Percentiles rank a stretch among this genome's conserved stretches.
These are phyloP conservation scores for Penicillium sp. DNA, from an alignment of 2,329 filamentous ascomycete genomes.

Conservation along the genomic window DNA sequence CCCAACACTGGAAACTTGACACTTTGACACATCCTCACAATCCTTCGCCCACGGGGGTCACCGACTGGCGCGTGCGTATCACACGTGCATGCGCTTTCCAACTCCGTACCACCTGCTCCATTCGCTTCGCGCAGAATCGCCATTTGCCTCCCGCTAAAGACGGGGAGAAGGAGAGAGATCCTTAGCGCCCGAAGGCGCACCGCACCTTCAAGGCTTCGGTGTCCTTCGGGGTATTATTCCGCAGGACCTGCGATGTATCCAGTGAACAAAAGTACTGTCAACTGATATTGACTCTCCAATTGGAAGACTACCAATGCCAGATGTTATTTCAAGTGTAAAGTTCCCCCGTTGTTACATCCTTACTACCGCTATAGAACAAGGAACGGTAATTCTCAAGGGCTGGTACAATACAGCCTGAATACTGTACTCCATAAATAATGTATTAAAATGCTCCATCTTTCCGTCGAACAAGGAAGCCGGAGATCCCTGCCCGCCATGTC, in stretches of 20 bases:
- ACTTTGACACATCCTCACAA: background rate
- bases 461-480: conserved; percentile 16
- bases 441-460: background rate
- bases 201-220: background rate
- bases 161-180: background rate
- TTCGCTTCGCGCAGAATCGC: background rate
- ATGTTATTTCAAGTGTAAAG: background rate
- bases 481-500: conserved; percentile 24
- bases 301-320: background rate
- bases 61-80: conserved; percentile 16
- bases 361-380: background rate
- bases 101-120: background rate
- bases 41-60: conserved; percentile 8
- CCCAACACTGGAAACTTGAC: background rate
- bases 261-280: conserved; percentile 3
- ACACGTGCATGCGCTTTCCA: conserved; percentile 12
- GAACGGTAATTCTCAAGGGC: background rate
- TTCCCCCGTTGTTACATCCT: background rate
- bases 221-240: background rate
- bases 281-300: background rate
- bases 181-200: background rate
- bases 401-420: background rate
- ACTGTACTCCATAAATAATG: background rate
- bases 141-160: background rate
- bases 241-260: background rate